Base-by-base conservation (phyloP, 345 rosid genomes). In the Lepidium africanum region DNA sequence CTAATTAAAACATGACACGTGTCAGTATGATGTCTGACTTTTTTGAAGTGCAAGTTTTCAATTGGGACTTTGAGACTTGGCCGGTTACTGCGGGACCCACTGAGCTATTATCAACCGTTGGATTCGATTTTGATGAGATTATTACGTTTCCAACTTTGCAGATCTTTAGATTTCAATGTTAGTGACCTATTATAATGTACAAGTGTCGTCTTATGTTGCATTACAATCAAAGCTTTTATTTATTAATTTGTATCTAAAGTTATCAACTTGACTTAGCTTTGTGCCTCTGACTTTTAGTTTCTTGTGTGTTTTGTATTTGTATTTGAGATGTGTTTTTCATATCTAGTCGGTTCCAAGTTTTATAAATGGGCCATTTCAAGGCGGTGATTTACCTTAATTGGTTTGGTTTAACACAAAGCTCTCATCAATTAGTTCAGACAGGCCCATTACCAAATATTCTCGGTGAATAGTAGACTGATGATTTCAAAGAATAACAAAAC, bases 21-120 rank as follows among this genome's bases (percentile, higher is more conserved):
- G 69, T 62, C 8, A 6, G 48, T 33, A 52, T 42, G 42, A 40
- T 70, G 37, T 9, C 4, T 58, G 16, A 40, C 52, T 16, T 57
- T 59, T 54, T 25, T 21, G n/a, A 3, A 19, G n/a, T 70, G 59
- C 19, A 49, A 61, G 67, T 60, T 60, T 42, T n/a, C 75, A 61
- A 70, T 35, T 61, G 55, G 39, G 67, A 60, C 60, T 70, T 60
- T 60, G 36, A 32, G 50, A 51, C 74, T 70, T 70, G 65, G 73
- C 65, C 65, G 16, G 61, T 50, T 58, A 30, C 10, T 33, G 30
- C 38, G 19, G 65, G 73, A 3, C 40, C 65, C 59, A 15, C 6
- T 4, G 3, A 10, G 19, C 9, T 36, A 35, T 7, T 36, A 4
- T 2, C 68, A 71, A 27, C 75, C 55, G 55, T 62, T 36, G 13